Evolutionary conservation across 2,329 filamentous ascomycete genomes (phyloP).

Genomic region (Diaporthe sp.): DNA sequence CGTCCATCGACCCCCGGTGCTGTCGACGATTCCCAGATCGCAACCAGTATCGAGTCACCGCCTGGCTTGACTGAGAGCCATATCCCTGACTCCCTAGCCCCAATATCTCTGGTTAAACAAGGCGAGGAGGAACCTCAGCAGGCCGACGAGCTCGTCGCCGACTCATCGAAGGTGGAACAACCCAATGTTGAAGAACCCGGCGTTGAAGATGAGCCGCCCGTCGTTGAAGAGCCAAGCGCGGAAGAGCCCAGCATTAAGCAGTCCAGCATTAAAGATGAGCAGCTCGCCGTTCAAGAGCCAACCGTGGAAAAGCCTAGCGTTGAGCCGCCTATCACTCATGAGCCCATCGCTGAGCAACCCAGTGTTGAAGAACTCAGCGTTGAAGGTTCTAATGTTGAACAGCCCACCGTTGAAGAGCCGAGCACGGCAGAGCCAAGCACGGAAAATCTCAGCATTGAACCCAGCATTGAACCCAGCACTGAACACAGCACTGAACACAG

Average conservation of each 20-base stretch:
- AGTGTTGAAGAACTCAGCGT: not conserved
- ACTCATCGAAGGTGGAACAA: not conserved
- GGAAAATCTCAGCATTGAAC: not conserved
- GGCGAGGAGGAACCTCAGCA: not conserved
- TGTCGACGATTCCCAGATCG: not conserved
- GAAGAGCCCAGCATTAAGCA: not conserved
- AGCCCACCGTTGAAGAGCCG: not conserved
- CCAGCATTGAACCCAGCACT: not conserved
- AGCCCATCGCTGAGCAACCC: not conserved
- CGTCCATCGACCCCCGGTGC: not conserved
- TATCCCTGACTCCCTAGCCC: not conserved
- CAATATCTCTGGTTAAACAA: not conserved
- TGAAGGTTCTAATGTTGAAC: not conserved
- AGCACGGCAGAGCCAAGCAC: not conserved
- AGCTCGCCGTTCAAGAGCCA: not conserved
- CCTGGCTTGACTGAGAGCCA: not conserved
- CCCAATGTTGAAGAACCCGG: not conserved
- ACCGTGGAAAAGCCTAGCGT: not conserved
- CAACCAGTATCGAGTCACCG: not conserved
- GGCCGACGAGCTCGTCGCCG: not conserved
- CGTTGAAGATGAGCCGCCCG: not conserved
- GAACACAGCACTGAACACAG: not conserved
- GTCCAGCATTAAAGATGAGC: not conserved
- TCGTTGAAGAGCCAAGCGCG: not conserved
- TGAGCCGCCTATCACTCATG: not conserved